Base-by-base conservation (phyloP, 2,329 filamentous ascomycete species). In the Claviceps sp. region DNA sequence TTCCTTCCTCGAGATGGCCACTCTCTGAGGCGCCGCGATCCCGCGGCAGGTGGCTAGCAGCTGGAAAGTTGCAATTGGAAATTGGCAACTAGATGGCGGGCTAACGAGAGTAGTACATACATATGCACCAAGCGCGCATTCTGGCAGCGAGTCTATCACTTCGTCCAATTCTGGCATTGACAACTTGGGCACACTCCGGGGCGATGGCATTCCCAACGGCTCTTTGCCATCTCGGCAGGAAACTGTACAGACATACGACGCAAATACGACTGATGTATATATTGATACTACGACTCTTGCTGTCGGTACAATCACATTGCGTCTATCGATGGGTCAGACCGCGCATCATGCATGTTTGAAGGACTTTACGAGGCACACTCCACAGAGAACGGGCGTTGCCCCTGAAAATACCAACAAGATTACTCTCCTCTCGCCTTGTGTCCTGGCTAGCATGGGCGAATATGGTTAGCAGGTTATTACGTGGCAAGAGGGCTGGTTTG, bases 371-470 rank as follows among this genome's bases (percentile, higher is more conserved):
- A 58, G 59, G 58, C 54, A 55, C 58, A 56, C 56, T 57, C 59
- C 61, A 60, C 49, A 47, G 53, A 46, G 46, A 47, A 47, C 55
- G 45, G 54, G 57, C 53, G 57, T 57, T 58, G 57, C 60, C 61
- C 56, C 53, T 63, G 56, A 61, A 61, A 60, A 60, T 48, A 55
- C 59, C 56, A 62, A 60, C 54, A 56, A 52, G 60, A 61, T 43
- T 56, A 24, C 16, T 85, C 64, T 87, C 67, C 81, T 84, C 81
- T 78, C 70, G 75, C 77, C 75, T 81, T 84, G 80, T 85, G 84
- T 84, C 81, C 80, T 80, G 68, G 66, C 70, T 70, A 74, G 73
- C 76, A 82, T 68, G 56, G 65, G 58, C 52, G 42, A 59, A 60
- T 53, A 60, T 61, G 68, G 68, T 68, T 72, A 72, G 71, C 66